Base-by-base conservation (phyloP, 331 rosid genomes). In the Erythrophleum ivorense region DNA sequence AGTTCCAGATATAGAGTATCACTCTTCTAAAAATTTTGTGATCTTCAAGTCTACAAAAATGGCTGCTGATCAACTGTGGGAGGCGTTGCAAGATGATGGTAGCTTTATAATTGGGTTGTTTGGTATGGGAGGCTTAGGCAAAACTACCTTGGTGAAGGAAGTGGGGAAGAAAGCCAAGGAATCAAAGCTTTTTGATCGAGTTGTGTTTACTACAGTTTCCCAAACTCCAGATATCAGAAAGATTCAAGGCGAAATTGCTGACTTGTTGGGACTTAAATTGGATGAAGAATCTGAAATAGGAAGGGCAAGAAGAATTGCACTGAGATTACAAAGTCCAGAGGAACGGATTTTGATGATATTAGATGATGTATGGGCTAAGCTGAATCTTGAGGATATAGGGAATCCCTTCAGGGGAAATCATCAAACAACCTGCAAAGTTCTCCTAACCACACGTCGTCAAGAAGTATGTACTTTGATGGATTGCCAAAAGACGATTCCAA, bases 231-330 rank as follows among this genome's bases (percentile, higher is more conserved):
- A 75, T 0, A 31, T 58, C 0, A 21, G 21, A 1, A 75, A 4
- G 1, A 58, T 40, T 2, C 79, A 75, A 1, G 24, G 7, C 5
- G 79, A 75, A 57, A 38, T 75, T 19, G 55, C 29, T n/a, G 55
- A 13, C 0, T 5, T 9, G n/a, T 58, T 75, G 21, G 8, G 13
- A 0, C 13, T 75, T 14, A 3, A 0, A 1, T 0, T 73, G 13
- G 0, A 16, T 0, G 2, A 4, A 0, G 33, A 73, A 4, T 7
- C 16, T 0, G 16, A 52, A 0, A 2, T 0, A 0, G 65, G 29
- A 53, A 53, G 33, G 31, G 77, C 65, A 0, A 43, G 4, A 34
- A 0, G 0, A 15, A 13, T 73, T 34, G 33, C 48, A 4, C 0
- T 0, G 16, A 33, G 29, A 73, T 15, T 73, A 34, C 33, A 18